Conservation (phyloP, 129 eudicot genomes). For the Ambrosia trifida region DNA sequence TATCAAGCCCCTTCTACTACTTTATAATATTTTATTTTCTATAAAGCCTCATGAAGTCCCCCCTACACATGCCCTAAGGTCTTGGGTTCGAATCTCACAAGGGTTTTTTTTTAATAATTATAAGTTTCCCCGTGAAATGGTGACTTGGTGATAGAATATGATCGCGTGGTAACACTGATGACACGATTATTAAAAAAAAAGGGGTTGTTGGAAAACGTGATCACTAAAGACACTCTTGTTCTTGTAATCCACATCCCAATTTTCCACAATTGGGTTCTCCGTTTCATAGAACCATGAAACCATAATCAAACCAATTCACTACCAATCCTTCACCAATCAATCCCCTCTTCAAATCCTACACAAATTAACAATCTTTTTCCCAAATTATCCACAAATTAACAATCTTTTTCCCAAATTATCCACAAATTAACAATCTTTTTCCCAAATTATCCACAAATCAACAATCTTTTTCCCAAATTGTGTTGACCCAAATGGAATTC, state of each 20-base stretch:
- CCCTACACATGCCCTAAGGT: too few species aligned
- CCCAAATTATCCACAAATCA: constrained; percentile 19
- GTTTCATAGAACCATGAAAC: background rate
- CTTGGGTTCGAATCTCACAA: too few species aligned
- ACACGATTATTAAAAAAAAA: constrained; percentile 15
- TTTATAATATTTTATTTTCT: too few species aligned
- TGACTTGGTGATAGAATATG: too few species aligned
- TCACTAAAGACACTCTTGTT: background rate
- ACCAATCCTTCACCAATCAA: constrained; percentile 16
- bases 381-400: background rate
- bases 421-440: constrained; percentile 6
- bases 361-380: background rate
- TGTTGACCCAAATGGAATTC: constrained; percentile 27
- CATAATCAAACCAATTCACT: constrained; percentile 20
- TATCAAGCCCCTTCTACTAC: too few species aligned
- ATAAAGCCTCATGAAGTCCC: too few species aligned
- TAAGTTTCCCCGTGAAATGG: too few species aligned
- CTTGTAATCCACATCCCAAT: background rate
- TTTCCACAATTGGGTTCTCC: background rate
- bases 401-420: background rate
- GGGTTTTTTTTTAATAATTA: too few species aligned
- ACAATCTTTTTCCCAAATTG: background rate
- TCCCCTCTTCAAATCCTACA: constrained; percentile 25
- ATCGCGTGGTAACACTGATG: too few species aligned
- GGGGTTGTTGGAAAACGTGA: background rate